Conservation (phyloP, 345 rosid species). For the Populus euphratica region DNA sequence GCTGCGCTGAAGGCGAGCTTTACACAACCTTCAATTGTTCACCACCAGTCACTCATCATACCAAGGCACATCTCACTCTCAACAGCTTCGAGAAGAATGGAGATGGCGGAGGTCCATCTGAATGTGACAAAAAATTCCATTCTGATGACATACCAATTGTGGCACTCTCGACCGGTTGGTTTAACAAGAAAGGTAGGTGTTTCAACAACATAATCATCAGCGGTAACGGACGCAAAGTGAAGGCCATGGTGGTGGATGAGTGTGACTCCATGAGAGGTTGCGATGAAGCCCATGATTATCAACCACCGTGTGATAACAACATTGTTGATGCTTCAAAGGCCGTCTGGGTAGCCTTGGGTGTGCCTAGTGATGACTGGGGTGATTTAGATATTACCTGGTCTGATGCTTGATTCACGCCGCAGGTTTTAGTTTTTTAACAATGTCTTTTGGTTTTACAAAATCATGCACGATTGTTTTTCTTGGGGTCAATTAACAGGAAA, state of each 20-base stretch:
- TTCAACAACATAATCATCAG: conserved; percentile 11
- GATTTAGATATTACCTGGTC: conserved; percentile 31
- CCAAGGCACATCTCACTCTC: conserved; percentile 25
- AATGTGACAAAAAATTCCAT: conserved; percentile 20
- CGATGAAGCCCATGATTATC: conserved; percentile 23
- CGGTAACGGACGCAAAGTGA: conserved; percentile 26
- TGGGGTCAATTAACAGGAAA: background rate
- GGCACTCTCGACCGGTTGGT: conserved; percentile 37
- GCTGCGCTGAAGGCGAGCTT: conserved; percentile 26
- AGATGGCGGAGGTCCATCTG: conserved; percentile 24
- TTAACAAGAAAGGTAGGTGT: conserved; percentile 17
- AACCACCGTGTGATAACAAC: conserved; percentile 28
- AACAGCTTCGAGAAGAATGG: conserved; percentile 22
- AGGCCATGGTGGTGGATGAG: conserved; percentile 35
- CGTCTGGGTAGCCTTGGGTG: conserved; percentile 39
- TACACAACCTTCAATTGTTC: conserved; percentile 26
- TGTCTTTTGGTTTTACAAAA: background rate
- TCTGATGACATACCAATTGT: conserved; percentile 16
- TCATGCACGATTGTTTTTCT: background rate
- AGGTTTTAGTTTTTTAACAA: background rate
- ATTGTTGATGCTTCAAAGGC: conserved; percentile 30
- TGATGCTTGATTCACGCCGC: conserved; percentile 17
- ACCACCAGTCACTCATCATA: conserved; percentile 9
- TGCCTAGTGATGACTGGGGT: conserved; percentile 22
- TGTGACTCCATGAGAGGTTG: conserved; percentile 34